Evolutionary conservation across 2,329 filamentous ascomycete genomes (phyloP).

Genomic region (Hysterium pulicare): DNA sequence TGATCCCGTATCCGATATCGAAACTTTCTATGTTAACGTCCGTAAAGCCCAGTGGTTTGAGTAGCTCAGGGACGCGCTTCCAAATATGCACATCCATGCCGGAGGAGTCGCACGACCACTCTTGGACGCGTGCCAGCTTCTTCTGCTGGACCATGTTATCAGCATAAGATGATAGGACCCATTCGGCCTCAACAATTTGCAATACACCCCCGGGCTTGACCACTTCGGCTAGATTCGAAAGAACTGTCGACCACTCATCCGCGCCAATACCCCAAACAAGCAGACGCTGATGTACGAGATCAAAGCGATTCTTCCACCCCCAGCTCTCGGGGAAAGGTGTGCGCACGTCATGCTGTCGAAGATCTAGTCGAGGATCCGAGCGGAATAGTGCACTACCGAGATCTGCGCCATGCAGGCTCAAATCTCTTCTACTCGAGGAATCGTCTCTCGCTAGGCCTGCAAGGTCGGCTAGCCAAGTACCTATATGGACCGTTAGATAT

Average conservation of each 20-base stretch:
- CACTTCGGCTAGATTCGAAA: neutral
- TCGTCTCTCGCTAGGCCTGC: too few relatives aligned
- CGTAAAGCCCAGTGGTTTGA: neutral
- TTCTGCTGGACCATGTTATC: neutral
- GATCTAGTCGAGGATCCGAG: too few relatives aligned
- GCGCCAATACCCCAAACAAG: neutral
- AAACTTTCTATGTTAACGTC: neutral
- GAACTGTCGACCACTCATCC: conserved; percentile 1
- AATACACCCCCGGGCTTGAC: conserved; percentile 1
- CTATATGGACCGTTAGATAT: too few relatives aligned
- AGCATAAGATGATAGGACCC: neutral
- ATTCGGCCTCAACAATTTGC: conserved; percentile 1
- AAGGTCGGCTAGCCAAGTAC: too few relatives aligned
- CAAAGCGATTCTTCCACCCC: conserved; percentile 1
- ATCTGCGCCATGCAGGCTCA: too few relatives aligned
- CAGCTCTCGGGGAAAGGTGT: neutral
- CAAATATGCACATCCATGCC: conserved; percentile 2
- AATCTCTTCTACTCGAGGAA: too few relatives aligned
- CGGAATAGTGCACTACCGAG: too few relatives aligned
- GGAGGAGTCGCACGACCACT: neutral
- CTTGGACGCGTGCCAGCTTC: neutral
- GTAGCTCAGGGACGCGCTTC: neutral
- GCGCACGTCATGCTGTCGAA: neutral
- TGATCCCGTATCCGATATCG: conserved; percentile 1
- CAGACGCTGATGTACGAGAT: conserved; percentile 2